Evolutionary conservation across 805 yeast species (phyloP).

Genomic region (Zygosaccharomyces bisporus): DNA sequence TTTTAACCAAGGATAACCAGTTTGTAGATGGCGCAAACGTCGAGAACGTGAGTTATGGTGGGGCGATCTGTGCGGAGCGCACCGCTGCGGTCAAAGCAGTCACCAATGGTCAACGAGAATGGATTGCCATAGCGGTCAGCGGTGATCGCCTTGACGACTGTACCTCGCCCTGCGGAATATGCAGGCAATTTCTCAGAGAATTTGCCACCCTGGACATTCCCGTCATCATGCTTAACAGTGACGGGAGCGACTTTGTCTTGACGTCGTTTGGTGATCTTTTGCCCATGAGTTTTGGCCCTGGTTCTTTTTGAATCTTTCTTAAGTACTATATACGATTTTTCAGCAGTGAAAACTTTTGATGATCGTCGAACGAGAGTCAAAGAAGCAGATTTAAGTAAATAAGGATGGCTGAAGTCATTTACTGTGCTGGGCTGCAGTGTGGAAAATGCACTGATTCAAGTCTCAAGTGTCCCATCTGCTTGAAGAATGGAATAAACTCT

Average conservation of each 20-base stretch:
- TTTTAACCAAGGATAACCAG: conserved; percentile 50
- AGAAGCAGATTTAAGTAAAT: background rate
- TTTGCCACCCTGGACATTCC: conserved; percentile 54
- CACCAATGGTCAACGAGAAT: conserved; percentile 21
- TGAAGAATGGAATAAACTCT: conserved; percentile 60
- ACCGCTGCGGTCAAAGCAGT: conserved; percentile 59
- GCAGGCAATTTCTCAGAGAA: conserved; percentile 86
- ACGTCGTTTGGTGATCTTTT: conserved; percentile 59
- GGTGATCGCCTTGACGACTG: conserved; percentile 43
- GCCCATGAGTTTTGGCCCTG: conserved; percentile 88
- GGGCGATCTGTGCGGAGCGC: conserved; percentile 72
- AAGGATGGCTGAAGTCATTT: conserved; percentile 9
- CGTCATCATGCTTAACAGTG: conserved; percentile 62
- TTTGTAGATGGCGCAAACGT: conserved; percentile 75
- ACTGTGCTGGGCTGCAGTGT: conserved; percentile 79
- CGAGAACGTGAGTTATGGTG: conserved; percentile 90
- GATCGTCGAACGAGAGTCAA: background rate
- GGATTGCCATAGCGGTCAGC: conserved; percentile 29
- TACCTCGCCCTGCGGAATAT: conserved; percentile 89
- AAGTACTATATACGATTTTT: background rate
- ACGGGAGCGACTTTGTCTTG: conserved; percentile 45
- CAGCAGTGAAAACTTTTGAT: background rate
- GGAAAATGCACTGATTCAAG: conserved; percentile 72
- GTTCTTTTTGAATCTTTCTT: conserved; percentile 18
- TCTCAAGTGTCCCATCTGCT: conserved; percentile 87